A percentile compares a stretch with the other conserved stretches of the same genome.
Conservation (phyloP, 2,329 filamentous ascomycete genomes). For the Fusarium protoensiforme region DNA sequence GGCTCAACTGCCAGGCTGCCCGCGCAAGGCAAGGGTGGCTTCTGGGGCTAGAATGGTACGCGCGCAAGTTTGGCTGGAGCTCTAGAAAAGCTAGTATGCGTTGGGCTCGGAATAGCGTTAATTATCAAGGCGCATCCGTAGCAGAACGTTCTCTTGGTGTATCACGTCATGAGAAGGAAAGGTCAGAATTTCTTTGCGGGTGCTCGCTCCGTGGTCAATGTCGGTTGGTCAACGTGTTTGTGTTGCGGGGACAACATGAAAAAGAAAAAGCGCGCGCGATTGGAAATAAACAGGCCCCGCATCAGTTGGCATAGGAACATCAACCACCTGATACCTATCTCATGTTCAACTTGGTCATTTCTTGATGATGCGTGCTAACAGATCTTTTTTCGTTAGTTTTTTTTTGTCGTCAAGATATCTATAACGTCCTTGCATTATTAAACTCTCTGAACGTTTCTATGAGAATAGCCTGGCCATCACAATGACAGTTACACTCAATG, state of each 20-base stretch:
- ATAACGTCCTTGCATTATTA: not conserved
- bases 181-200: not conserved
- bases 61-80: rapidly evolving
- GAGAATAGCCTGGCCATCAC: not conserved
- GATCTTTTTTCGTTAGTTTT: not conserved
- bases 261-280: not conserved
- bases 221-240: not conserved
- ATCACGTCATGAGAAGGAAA: not conserved
- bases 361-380: not conserved
- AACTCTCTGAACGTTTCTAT: not conserved
- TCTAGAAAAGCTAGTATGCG: not conserved
- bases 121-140: not conserved
- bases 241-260: not conserved
- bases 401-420: not conserved
- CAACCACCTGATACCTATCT: not conserved
- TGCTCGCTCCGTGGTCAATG: not conserved
- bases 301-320: not conserved
- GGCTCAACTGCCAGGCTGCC: not conserved
- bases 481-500: not conserved
- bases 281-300: not conserved
- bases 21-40: not conserved
- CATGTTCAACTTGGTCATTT: not conserved
- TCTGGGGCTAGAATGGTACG: not conserved
- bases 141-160: not conserved
- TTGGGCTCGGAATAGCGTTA: not conserved